Base-by-base conservation (phyloP, 495 filamentous ascomycete genomes). In the Hyaloscypha bicolor region DNA sequence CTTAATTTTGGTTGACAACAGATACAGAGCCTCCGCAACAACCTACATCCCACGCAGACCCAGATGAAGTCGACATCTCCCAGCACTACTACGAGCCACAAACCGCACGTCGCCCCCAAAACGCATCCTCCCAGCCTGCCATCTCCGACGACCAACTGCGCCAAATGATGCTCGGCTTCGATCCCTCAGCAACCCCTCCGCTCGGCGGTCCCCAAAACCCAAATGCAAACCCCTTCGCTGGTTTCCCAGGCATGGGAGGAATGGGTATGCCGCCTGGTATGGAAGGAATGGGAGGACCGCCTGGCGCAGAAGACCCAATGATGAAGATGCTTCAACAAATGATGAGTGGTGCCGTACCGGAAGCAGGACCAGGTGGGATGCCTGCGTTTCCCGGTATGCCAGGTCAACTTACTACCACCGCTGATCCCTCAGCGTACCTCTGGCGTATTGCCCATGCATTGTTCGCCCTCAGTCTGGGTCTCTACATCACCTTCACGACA, bases 391-490 rank as follows among this genome's bases (percentile, higher is more conserved):
- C 76, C 56, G 73, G 70, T 22, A 69, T 70, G 66, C 67, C 69
- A 58, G 64, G 69, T 33, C 60, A 73, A 32, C 53, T 68, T 14
- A 62, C 73, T 8, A 75, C 72, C 61, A 74, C 72, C 58, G 79
- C 76, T 29, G 79, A 77, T 51, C 67, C 73, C 16, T 71, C 69
- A 45, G 71, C 73, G 2, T 83, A 86, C 64, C 64, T 92, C 1
- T 96, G 93, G 92, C 88, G 90, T 61, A 80, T 92, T 16, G 73
- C 95, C 19, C 93, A 97, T 76, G 85, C 87, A 3, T 48, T 92
- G 0, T 90, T 94, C 76, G 87, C 93, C 0, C 74, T 96, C 14
- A 76, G 79, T 0, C 79, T 96, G 5, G 91, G 89, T 0, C 69
- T 91, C 12, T 96, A 95, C 74, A 83, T 96, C 59, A 80, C 85